phyloP scores from a whole-genome alignment of 2,329 filamentous ascomycete genomes.

The Talaromyces sp. region DNA sequence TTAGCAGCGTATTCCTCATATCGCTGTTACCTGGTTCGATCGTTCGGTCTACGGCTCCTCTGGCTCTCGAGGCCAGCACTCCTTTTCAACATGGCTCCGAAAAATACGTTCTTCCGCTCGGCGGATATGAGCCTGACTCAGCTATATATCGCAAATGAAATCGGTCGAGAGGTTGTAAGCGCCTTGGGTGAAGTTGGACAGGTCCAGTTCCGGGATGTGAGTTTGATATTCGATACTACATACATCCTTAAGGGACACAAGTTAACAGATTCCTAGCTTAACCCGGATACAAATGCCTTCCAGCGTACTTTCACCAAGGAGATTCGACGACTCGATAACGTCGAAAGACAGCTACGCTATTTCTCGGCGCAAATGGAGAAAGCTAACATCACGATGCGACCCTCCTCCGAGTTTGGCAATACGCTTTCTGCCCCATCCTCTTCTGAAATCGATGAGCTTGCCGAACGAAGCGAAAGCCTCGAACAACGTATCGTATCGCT shows the following conservation, averaged over 20 bases:
- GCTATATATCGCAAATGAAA: conserved; percentile 98
- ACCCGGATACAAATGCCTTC: conserved; percentile 87
- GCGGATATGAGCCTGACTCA: conserved; percentile 99
- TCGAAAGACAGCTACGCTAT: conserved; percentile 94
- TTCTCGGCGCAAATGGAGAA: conserved; percentile 97
- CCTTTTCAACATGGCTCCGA: conserved; percentile 53
- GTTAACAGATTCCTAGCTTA: conserved; percentile 61
- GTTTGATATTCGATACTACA: conserved; percentile 32
- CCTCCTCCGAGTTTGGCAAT: conserved; percentile 86
- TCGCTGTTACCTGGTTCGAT: background rate
- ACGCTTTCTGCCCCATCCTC: conserved; percentile 83
- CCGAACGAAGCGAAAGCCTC: conserved; percentile 85
- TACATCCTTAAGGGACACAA: background rate
- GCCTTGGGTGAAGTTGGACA: conserved; percentile 92
- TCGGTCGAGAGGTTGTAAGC: conserved; percentile 94
- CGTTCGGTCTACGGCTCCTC: background rate
- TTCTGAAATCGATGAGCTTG: conserved; percentile 92
- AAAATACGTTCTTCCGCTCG: conserved; percentile 98
- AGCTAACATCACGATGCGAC: conserved; percentile 76
- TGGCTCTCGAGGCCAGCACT: background rate
- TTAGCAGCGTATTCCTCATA: background rate
- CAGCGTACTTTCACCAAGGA: conserved; percentile 97
- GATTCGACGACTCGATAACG: conserved; percentile 94
- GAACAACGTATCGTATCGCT: conserved; percentile 87
- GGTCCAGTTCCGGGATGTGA: conserved; percentile 95